Evolutionary conservation across 192 early-diverging fungal species (phyloP).

Genomic region (Rhizophagus sp.): DNA sequence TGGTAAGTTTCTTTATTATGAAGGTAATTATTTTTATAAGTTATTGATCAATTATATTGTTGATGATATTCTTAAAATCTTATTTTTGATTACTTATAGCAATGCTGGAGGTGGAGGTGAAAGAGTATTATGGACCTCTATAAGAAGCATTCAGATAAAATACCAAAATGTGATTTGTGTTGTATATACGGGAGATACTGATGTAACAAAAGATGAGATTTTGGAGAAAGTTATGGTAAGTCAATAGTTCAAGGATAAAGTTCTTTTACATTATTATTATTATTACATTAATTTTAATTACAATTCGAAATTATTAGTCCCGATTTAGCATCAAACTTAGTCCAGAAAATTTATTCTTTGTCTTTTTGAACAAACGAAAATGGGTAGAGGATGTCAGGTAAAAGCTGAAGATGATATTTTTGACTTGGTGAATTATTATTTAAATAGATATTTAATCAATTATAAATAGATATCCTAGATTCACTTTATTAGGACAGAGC

Average conservation of each 20-base stretch:
- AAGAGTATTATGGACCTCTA: constrained; percentile 90
- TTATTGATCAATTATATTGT: neutral
- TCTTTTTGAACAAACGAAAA: constrained; percentile 61
- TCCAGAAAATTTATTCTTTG: constrained; percentile 56
- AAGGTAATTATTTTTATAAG: neutral
- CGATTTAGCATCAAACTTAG: constrained; percentile 76
- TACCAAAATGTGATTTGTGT: constrained; percentile 67
- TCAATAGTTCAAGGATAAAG: neutral
- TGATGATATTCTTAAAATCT: neutral
- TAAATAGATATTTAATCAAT: neutral
- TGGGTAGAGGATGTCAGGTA: constrained; percentile 74
- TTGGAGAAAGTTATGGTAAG: constrained; percentile 63
- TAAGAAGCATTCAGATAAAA: constrained; percentile 75
- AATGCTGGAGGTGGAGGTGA: constrained; percentile 95
- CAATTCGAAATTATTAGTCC: constrained; percentile 2
- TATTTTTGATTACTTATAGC: constrained; percentile 38
- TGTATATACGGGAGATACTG: constrained; percentile 80
- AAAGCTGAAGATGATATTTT: neutral
- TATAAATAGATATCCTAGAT: constrained; percentile 61
- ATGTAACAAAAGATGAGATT: constrained; percentile 54
- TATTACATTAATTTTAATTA: neutral
- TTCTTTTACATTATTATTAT: neutral
- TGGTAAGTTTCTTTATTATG: constrained; percentile 49
- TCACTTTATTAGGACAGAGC: constrained; percentile 88
- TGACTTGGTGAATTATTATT: neutral